These are phyloP conservation scores for Colletotrichum sp. DNA, from an alignment of 2,329 filamentous ascomycete species.

Conservation along the genomic window DNA sequence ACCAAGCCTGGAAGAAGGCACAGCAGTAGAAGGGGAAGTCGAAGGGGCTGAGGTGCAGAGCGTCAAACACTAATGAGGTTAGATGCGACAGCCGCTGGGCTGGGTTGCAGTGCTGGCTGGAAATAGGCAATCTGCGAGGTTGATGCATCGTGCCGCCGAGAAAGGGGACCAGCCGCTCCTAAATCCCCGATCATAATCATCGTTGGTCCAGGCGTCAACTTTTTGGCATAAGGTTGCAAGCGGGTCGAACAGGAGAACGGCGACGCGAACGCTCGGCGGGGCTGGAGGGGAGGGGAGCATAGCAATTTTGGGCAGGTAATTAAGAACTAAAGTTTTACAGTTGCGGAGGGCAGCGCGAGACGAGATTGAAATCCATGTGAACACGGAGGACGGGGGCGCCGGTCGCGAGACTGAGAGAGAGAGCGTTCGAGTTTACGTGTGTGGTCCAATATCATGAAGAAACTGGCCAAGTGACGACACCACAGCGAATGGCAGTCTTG, in stretches of 20 bases:
- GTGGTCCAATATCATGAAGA: neutral
- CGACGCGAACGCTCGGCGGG: neutral
- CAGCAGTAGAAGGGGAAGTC: neutral
- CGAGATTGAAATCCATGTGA: neutral
- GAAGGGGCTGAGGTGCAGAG: neutral
- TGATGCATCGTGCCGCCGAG: neutral
- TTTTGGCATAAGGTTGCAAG: neutral
- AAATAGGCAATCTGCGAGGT: neutral
- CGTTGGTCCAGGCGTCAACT: neutral
- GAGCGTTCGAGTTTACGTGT: neutral
- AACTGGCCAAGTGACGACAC: neutral
- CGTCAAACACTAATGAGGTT: constrained; percentile 6
- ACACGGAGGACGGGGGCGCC: neutral
- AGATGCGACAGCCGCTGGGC: neutral
- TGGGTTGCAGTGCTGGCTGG: neutral
- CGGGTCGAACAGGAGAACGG: constrained; percentile 15
- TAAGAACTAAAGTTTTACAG: neutral
- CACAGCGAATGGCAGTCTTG: neutral
- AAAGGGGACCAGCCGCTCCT: neutral
- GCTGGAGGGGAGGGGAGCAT: neutral
- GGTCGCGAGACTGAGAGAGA: neutral
- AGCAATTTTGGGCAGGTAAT: neutral
- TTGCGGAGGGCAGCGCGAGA: constrained; percentile 6
- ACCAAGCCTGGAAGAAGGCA: constrained; percentile 20
- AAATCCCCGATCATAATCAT: neutral